Conservation (phyloP, 2,329 filamentous ascomycete genomes). For the Paecilomyces fulvus region DNA sequence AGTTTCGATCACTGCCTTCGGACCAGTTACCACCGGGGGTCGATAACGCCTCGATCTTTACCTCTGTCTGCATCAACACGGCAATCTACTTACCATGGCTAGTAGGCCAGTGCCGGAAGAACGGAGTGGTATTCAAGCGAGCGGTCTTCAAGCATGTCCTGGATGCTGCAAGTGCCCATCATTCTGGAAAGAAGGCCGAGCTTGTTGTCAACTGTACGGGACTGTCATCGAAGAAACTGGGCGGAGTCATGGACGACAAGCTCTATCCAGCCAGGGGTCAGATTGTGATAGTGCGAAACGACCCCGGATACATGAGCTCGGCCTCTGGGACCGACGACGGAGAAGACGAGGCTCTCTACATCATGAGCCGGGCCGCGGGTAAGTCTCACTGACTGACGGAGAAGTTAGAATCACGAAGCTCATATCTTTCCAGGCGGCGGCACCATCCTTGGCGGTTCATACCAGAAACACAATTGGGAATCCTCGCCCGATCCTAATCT, state of each 20-base stretch:
- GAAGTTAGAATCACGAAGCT: background rate
- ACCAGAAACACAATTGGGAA: conserved; percentile 74
- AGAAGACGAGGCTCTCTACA: conserved; percentile 63
- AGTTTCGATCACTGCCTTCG: conserved; percentile 55
- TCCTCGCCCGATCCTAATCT: conserved; percentile 67
- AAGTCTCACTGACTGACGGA: conserved; percentile 3
- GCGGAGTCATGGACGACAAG: conserved; percentile 67
- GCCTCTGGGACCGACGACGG: conserved; percentile 67
- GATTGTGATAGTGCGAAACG: conserved; percentile 74
- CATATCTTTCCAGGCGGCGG: conserved; percentile 53
- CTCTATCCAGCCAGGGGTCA: conserved; percentile 76
- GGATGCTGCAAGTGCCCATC: conserved; percentile 57
- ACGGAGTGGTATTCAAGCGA: conserved; percentile 61
- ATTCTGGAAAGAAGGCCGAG: conserved; percentile 50
- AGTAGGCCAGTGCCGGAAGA: conserved; percentile 65
- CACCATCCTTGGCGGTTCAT: conserved; percentile 77
- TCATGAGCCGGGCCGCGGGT: conserved; percentile 65
- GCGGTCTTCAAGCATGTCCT: conserved; percentile 59
- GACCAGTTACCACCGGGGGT: conserved; percentile 54
- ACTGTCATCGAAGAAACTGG: conserved; percentile 63
- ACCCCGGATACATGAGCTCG: conserved; percentile 60
- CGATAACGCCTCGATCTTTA: conserved; percentile 67
- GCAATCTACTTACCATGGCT: conserved; percentile 83
- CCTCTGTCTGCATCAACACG: conserved; percentile 85
- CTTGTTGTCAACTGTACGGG: conserved; percentile 81